phyloP scores from a whole-genome alignment of 495 filamentous ascomycete genomes.

The Neurospora intermedia region DNA sequence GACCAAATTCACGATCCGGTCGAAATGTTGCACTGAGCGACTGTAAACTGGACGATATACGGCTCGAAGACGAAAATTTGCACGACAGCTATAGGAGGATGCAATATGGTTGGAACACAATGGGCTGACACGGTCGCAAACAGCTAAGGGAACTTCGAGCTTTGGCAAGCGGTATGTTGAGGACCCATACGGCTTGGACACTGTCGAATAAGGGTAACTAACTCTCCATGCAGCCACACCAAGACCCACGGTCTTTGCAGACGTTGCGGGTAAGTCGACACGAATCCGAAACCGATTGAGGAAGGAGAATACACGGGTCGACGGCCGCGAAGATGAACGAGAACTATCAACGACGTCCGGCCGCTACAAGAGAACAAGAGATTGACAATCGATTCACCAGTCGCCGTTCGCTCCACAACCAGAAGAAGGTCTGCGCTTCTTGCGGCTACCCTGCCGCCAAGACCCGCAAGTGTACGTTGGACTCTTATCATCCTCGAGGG shows the following conservation, averaged over 20 bases:
- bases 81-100: background rate
- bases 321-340: background rate
- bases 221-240: constrained; percentile 56
- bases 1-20: background rate
- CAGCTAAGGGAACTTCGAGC: constrained; percentile 86
- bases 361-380: background rate
- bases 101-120: background rate
- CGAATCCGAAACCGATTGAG: constrained; percentile 4
- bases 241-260: constrained; percentile 99
- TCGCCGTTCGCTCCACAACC: constrained; percentile 94
- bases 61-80: background rate
- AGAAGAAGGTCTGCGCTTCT: constrained; percentile 95
- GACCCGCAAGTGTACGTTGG: constrained; percentile 90
- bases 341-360: background rate
- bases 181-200: background rate
- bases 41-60: background rate
- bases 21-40: background rate
- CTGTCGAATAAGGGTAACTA: constrained; percentile 3
- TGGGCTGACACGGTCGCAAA: constrained; percentile 23
- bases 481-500: background rate
- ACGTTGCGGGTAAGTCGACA: constrained; percentile 80
- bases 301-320: background rate
- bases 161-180: constrained; percentile 70
- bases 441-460: constrained; percentile 97
- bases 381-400: constrained; percentile 42